These are phyloP conservation scores for Sarcomyxa edulis DNA, from an alignment of 768 basidiomycete species.

Conservation along the genomic window DNA sequence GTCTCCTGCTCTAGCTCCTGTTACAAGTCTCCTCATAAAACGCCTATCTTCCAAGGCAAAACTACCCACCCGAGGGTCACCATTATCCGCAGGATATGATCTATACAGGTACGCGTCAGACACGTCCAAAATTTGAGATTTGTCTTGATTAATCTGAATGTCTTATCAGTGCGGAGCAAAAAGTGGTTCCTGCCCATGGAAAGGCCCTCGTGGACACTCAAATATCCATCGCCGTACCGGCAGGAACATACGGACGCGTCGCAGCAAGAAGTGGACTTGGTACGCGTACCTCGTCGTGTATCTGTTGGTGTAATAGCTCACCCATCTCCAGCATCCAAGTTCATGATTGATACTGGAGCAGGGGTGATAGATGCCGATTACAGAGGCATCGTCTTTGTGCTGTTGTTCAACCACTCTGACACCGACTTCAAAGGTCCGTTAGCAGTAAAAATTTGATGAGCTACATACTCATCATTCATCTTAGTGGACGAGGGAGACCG, in stretches of 20 bases:
- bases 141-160: constrained; percentile 3
- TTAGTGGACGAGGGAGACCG: constrained; percentile 92
- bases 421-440: constrained; percentile 76
- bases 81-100: constrained; percentile 91
- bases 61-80: constrained; percentile 82
- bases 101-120: constrained; percentile 69
- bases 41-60: constrained; percentile 76
- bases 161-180: constrained; percentile 69
- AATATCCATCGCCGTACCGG: constrained; percentile 89
- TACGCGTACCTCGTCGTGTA: constrained; percentile 30
- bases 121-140: constrained; percentile 5
- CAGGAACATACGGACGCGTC: constrained; percentile 92
- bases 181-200: constrained; percentile 79
- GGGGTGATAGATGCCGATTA: constrained; percentile 98
- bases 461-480: not conserved
- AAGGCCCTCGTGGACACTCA: constrained; percentile 92
- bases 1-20: constrained; percentile 38
- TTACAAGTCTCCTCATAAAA: constrained; percentile 70
- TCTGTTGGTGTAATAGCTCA: not conserved
- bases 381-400: constrained; percentile 83
- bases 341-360: constrained; percentile 97
- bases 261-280: constrained; percentile 95
- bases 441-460: not conserved
- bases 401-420: constrained; percentile 91
- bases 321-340: constrained; percentile 72